A percentile compares a stretch with the other conserved stretches of the same genome.
phyloP scores from a whole-genome alignment of 306 rosid genomes.

The Cercis canadensis region DNA sequence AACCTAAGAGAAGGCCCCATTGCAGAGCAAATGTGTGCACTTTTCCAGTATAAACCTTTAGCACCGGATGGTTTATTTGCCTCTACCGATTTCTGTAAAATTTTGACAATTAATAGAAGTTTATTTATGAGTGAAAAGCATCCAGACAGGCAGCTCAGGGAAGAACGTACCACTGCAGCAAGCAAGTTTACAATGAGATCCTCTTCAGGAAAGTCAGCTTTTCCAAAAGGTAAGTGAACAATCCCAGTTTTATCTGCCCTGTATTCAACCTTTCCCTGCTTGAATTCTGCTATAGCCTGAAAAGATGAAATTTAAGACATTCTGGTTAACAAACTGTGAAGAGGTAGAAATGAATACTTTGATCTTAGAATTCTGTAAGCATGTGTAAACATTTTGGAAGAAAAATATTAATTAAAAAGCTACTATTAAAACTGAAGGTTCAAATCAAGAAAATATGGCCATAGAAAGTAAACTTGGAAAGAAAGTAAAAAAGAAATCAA shows the following conservation, averaged over 20 bases:
- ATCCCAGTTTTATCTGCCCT: conserved; percentile 99
- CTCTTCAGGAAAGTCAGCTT: conserved; percentile 83
- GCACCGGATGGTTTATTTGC: conserved; percentile 93
- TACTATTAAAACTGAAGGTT: no score
- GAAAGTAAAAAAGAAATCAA: not conserved
- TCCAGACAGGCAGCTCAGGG: conserved; percentile 23
- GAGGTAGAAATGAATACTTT: no score
- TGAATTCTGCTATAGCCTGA: conserved; percentile 97
- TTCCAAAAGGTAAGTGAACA: conserved; percentile 93
- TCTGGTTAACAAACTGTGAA: not conserved
- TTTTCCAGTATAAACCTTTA: conserved; percentile 96
- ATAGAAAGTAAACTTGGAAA: not conserved
- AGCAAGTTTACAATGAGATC: conserved; percentile 85
- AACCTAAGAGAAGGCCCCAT: conserved; percentile 96
- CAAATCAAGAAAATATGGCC: not conserved
- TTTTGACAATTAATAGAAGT: not conserved
- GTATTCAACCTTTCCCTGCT: conserved; percentile 95
- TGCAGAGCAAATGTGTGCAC: conserved; percentile 90
- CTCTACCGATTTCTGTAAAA: conserved; percentile 86
- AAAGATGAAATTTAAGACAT: conserved; percentile 19
- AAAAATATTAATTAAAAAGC: no score
- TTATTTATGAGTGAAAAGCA: not conserved
- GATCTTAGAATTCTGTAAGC: not conserved
- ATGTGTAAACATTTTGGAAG: no score
- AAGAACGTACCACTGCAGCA: conserved; percentile 77